A percentile compares a stretch with the other conserved stretches of the same genome.
Conservation (phyloP, 176 grass and related monocot species). For the Chloris gayana region DNA sequence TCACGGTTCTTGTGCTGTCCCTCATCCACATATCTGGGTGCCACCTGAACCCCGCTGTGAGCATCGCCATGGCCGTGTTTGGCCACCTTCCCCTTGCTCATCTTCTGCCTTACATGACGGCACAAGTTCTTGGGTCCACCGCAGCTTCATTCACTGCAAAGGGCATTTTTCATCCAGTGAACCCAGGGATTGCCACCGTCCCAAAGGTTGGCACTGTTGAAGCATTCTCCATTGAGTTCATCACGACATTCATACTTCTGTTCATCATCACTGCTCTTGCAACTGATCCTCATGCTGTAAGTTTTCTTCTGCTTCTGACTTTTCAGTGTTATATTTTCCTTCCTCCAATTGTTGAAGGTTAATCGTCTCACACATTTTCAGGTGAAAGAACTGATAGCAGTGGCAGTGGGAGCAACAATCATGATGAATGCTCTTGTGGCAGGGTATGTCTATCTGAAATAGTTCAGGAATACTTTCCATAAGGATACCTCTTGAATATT, state of each 20-base stretch:
- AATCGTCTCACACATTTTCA: constrained; percentile 10
- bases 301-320: neutral
- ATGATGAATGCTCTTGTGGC: constrained; percentile 59
- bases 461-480: neutral
- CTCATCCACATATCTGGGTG: constrained; percentile 67
- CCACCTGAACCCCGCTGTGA: constrained; percentile 73
- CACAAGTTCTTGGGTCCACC: constrained; percentile 56
- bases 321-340: neutral
- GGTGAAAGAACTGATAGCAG: constrained; percentile 56
- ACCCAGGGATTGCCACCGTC: constrained; percentile 49
- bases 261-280: constrained; percentile 69
- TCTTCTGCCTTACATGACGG: constrained; percentile 47
- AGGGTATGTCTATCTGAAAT: constrained; percentile 34
- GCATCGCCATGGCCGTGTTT: constrained; percentile 54
- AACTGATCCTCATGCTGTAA: constrained; percentile 56
- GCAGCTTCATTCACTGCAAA: constrained; percentile 53
- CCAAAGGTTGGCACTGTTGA: constrained; percentile 44
- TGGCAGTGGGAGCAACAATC: constrained; percentile 54
- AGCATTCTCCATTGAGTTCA: constrained; percentile 78
- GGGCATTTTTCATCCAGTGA: constrained; percentile 49
- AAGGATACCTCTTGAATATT: neutral
- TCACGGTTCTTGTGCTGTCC: constrained; percentile 61
- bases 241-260: constrained; percentile 66
- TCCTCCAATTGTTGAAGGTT: neutral
- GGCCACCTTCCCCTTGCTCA: constrained; percentile 56